Evolutionary conservation across 2,329 filamentous ascomycete genomes (phyloP).

Genomic region (Xenoacremonium recifei): DNA sequence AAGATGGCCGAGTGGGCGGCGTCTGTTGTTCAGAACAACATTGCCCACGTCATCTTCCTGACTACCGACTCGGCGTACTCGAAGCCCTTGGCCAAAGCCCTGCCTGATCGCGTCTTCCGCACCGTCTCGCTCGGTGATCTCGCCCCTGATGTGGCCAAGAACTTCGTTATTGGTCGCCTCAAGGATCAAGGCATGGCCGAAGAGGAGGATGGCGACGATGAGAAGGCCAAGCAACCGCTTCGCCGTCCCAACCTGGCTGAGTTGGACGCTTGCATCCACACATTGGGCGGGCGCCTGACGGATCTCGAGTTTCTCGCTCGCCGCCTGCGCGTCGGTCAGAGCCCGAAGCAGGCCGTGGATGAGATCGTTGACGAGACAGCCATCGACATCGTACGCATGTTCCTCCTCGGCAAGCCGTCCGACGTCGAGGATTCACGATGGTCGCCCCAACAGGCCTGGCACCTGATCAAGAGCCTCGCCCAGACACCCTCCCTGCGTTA

Average conservation of each 20-base stretch:
- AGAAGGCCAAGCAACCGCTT: conserved; percentile 20
- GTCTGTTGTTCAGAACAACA: conserved; percentile 76
- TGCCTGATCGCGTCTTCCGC: conserved; percentile 89
- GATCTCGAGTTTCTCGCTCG: conserved; percentile 94
- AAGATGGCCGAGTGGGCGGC: conserved; percentile 90
- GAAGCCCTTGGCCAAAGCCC: conserved; percentile 80
- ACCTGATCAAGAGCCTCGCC: conserved; percentile 76
- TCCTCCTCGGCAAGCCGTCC: conserved; percentile 64
- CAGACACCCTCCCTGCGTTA: conserved; percentile 70
- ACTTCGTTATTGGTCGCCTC: conserved; percentile 83
- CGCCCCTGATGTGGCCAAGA: conserved; percentile 80
- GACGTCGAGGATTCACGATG: conserved; percentile 58
- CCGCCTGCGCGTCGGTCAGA: conserved; percentile 83
- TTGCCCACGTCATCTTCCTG: conserved; percentile 92
- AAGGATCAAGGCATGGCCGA: conserved; percentile 42
- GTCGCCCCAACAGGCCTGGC: conserved; percentile 87
- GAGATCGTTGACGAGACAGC: conserved; percentile 89
- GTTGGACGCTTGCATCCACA: conserved; percentile 77
- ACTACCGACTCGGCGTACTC: conserved; percentile 87
- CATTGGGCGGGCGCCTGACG: conserved; percentile 86
- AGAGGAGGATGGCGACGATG: conserved; percentile 24
- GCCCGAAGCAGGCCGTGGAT: conserved; percentile 73
- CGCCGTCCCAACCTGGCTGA: conserved; percentile 56
- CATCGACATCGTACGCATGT: conserved; percentile 91
- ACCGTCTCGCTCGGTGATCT: conserved; percentile 85